A percentile compares a stretch with the other conserved stretches of the same genome.
phyloP scores from a whole-genome alignment of 1,284 basidiomycete genomes.

The Leccinum subrobustum region DNA sequence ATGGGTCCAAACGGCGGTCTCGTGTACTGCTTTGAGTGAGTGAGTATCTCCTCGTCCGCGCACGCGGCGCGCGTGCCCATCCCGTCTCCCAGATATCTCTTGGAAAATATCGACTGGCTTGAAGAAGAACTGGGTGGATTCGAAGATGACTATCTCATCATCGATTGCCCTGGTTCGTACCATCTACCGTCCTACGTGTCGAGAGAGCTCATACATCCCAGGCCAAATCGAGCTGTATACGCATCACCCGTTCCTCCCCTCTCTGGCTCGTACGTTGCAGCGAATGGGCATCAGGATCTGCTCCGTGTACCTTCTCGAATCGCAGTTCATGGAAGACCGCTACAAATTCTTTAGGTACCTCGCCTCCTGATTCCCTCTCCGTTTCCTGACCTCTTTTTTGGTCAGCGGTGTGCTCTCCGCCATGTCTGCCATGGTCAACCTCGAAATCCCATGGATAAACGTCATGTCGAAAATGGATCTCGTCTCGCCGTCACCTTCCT shows the following conservation, averaged over 20 bases:
- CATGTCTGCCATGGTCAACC: slow-evolving; percentile 98
- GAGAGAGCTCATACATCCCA: slow-evolving; percentile 33
- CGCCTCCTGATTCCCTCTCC: background rate
- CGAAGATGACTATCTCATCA: slow-evolving; percentile 96
- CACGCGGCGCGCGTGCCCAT: background rate
- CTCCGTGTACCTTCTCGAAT: slow-evolving; percentile 92
- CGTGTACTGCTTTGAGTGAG: slow-evolving; percentile 99
- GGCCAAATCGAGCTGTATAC: slow-evolving; percentile 99
- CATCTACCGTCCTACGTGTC: background rate
- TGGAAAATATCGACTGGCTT: slow-evolving; percentile 99
- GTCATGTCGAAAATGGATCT: slow-evolving; percentile 99
- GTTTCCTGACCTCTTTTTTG: slow-evolving; percentile 10
- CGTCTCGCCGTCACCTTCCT: slow-evolving; percentile 57
- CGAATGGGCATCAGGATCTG: slow-evolving; percentile 77
- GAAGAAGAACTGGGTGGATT: slow-evolving; percentile 94
- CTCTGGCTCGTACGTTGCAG: slow-evolving; percentile 73
- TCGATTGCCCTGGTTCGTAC: slow-evolving; percentile 90
- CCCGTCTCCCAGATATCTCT: slow-evolving; percentile 71
- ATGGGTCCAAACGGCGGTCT: slow-evolving; percentile 98
- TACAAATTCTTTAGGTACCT: slow-evolving; percentile 92
- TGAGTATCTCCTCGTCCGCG: slow-evolving; percentile 42
- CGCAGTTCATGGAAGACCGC: slow-evolving; percentile 98
- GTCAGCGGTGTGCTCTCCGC: slow-evolving; percentile 92
- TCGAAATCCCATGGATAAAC: slow-evolving; percentile 97
- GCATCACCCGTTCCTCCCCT: slow-evolving; percentile 94